phyloP scores from a whole-genome alignment of 352 stramenopile species.

The Globisporangium spiculum region DNA sequence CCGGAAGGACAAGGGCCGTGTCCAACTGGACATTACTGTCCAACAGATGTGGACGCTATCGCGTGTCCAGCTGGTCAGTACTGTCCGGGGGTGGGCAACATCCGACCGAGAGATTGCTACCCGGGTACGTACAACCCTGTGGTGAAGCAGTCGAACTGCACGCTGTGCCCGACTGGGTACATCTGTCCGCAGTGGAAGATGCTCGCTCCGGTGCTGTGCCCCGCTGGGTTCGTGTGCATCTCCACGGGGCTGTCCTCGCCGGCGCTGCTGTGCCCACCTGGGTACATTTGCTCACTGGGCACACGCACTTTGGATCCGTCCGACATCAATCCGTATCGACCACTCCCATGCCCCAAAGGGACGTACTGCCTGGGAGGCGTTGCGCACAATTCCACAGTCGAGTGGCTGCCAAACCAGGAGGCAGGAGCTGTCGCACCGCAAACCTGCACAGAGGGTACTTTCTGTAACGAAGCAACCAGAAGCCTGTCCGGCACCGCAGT shows the following conservation, averaged over 20 bases:
- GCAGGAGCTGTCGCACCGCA: slow-evolving; percentile 88
- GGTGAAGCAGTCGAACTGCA: slow-evolving; percentile 88
- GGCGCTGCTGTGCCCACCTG: slow-evolving; percentile 90
- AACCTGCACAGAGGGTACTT: slow-evolving; percentile 94
- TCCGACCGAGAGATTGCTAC: slow-evolving; percentile 87
- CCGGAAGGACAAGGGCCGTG: slow-evolving; percentile 94
- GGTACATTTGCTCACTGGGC: slow-evolving; percentile 93
- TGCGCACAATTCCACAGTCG: slow-evolving; percentile 86
- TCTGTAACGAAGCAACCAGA: slow-evolving; percentile 85
- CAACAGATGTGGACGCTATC: slow-evolving; percentile 86
- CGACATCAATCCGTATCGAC: slow-evolving; percentile 66
- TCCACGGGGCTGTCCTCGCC: slow-evolving; percentile 89
- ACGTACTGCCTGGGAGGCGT: slow-evolving; percentile 96
- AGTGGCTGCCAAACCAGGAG: slow-evolving; percentile 89
- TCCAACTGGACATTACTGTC: slow-evolving; percentile 95
- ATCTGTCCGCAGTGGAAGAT: slow-evolving; percentile 91
- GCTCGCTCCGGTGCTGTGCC: slow-evolving; percentile 76
- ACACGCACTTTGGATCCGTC: slow-evolving; percentile 91
- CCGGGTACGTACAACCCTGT: slow-evolving; percentile 93
- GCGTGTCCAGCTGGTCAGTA: slow-evolving; percentile 91
- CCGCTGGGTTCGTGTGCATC: slow-evolving; percentile 95
- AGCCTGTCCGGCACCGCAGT: slow-evolving; percentile 73
- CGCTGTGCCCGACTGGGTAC: slow-evolving; percentile 91
- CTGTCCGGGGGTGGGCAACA: slow-evolving; percentile 95
- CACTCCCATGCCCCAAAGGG: slow-evolving; percentile 86